These are phyloP conservation scores for Petrea volubilis DNA, from an alignment of 257 asterid genomes.

Conservation along the genomic window DNA sequence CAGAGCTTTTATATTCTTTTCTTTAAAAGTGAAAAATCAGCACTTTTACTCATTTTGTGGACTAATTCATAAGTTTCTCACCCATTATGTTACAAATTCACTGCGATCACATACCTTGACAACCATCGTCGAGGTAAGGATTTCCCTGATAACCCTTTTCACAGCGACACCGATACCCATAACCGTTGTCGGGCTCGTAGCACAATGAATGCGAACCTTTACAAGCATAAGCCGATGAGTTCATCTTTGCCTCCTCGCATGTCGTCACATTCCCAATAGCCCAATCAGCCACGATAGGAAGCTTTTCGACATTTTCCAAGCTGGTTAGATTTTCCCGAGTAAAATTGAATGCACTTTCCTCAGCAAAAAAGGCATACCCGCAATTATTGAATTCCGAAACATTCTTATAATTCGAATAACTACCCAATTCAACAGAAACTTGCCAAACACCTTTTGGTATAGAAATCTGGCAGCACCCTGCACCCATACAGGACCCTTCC, in stretches of 20 bases:
- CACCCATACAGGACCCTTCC: slow-evolving; percentile 23
- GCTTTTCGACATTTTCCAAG: not conserved
- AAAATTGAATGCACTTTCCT: slow-evolving; percentile 25
- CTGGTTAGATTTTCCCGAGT: not conserved
- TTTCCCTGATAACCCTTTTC: slow-evolving; percentile 39
- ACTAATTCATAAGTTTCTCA: no score
- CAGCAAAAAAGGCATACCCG: slow-evolving; percentile 29
- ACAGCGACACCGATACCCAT: slow-evolving; percentile 47
- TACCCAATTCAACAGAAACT: not conserved
- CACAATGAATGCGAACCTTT: no score
- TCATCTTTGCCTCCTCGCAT: slow-evolving; percentile 21
- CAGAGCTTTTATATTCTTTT: no score
- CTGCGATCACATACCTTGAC: slow-evolving; percentile 37
- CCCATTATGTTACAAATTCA: no score
- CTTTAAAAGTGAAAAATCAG: no score
- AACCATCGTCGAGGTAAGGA: slow-evolving; percentile 37
- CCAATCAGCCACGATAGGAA: slow-evolving; percentile 47
- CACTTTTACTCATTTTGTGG: no score
- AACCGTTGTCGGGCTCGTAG: not conserved
- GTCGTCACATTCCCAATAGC: slow-evolving; percentile 28
- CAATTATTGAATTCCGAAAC: slow-evolving; percentile 13
- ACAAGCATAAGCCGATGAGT: no score
- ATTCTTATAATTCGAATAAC: not conserved
- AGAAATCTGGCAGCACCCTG: slow-evolving; percentile 35
- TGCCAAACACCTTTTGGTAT: slow-evolving; percentile 2